Evolutionary conservation across 306 rosid genomes (phyloP).

Genomic region (Ormosia emarginata): DNA sequence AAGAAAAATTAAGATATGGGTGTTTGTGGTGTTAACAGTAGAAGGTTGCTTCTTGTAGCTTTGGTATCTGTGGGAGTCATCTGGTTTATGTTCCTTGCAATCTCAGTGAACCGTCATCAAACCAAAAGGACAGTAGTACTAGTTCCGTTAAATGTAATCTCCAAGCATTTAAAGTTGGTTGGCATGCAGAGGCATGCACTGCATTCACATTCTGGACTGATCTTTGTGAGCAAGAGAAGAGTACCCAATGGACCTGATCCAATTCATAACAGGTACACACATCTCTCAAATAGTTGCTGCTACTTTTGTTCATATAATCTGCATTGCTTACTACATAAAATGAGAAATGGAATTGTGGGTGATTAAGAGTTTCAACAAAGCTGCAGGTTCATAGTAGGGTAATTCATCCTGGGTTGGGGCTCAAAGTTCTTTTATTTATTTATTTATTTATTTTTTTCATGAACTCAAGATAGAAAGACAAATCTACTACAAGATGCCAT

Average conservation of each 20-base stretch:
- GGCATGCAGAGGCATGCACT: constrained; percentile 46
- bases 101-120: constrained; percentile 43
- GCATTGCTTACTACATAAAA: neutral
- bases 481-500: neutral
- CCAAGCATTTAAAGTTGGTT: constrained; percentile 66
- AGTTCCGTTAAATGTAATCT: constrained; percentile 40
- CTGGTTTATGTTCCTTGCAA: constrained; percentile 61
- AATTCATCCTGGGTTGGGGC: neutral
- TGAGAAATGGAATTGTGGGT: neutral
- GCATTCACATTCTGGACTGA: constrained; percentile 50
- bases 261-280: constrained; percentile 89
- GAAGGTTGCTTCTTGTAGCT: constrained; percentile 54
- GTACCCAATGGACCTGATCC: constrained; percentile 99
- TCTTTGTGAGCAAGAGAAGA: constrained; percentile 88
- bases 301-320: constrained; percentile 1
- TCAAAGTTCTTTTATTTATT: neutral
- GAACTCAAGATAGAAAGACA: neutral
- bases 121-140: constrained; percentile 35
- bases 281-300: neutral
- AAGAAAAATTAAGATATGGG: constrained; percentile 32
- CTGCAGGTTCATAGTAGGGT: neutral
- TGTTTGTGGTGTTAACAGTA: constrained; percentile 36
- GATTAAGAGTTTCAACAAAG: neutral
- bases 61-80: constrained; percentile 52
- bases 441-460: neutral